Percentiles rank a stretch among this genome's conserved stretches.
These are phyloP conservation scores for Chenopodium quinoa DNA, from an alignment of 148 eudicot species.

Conservation along the genomic window DNA sequence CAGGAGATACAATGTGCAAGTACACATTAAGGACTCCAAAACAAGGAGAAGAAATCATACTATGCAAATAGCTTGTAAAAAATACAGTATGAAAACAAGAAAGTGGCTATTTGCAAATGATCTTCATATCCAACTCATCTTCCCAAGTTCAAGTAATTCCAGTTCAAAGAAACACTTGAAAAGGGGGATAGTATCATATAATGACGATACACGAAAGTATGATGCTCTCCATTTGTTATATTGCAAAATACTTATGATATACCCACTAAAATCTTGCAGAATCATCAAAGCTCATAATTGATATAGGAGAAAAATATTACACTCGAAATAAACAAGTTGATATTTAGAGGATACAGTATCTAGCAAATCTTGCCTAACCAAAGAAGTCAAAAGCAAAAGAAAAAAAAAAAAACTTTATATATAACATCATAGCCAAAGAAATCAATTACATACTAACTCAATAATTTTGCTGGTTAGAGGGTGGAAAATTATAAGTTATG, in stretches of 20 bases:
- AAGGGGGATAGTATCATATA: neutral
- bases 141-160: neutral
- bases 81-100: constrained; percentile 1
- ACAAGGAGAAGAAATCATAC: neutral
- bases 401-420: neutral
- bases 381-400: constrained; percentile 12
- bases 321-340: constrained; percentile 1
- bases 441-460: constrained; percentile 22
- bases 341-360: constrained; percentile 1
- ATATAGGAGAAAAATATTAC: neutral
- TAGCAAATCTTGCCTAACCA: constrained; percentile 19
- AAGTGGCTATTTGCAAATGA: neutral
- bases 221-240: neutral
- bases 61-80: neutral
- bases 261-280: constrained; percentile 4
- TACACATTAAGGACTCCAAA: neutral
- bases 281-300: neutral
- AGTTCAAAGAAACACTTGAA: neutral
- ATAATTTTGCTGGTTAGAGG: constrained; percentile 3
- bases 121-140: neutral
- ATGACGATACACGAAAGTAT: neutral
- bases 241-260: neutral
- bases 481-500: constrained; percentile 16
- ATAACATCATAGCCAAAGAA: constrained; percentile 15
- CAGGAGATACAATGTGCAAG: too few relatives aligned